Evolutionary conservation across 768 basidiomycete species (phyloP), one percentile per base, ranked within the genome.

Genomic region (Macrolepiota dolichaula): DNA sequence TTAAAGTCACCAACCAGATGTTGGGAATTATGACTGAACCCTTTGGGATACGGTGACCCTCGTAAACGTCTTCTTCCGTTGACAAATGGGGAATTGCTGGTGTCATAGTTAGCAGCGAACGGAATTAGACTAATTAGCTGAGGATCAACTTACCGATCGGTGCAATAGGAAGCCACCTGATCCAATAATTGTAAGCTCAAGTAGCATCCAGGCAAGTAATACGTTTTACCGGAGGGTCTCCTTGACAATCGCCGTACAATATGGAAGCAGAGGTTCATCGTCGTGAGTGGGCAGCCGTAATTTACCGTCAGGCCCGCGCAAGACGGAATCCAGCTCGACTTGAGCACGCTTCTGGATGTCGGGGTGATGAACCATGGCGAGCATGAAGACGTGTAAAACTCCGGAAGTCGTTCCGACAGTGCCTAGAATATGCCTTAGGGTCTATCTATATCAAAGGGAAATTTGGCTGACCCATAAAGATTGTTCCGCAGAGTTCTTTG

Each of bases 321-420:
- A 54, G 22, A 73, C 73, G 0, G 57, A 55, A 24, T 75, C 74
- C 12, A 78, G 56, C 59, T 75, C 77, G 47, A 64, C 64, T 47
- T 76, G 74, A 11, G 72, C 74, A 46, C 68, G 70, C 55, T 62
- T 66, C 62, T 74, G 73, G 0, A 74, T 70, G 0, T 76, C 75
- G 0, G 75, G 77, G 62, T 77, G 65, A 17, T 79, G 68, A 51
- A 80, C 72, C 73, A 79, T 77, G 12, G 74, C 75, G 11, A 81
- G 67, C 29, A 79, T 46, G 57, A 79, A 74, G n/a, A 62, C 61
- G 10, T 79, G 76, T 58, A 78, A 70, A 0, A 75, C 72, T 2
- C 77, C 75, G 6, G 76, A 77, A 9, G 81, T 80, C 13, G 84
- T 84, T 63, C 84, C 83, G 0, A 82, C 79, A 17, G 77, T 82